Evolutionary conservation across 805 yeast species (phyloP).

Genomic region (Yueomyces sp.): DNA sequence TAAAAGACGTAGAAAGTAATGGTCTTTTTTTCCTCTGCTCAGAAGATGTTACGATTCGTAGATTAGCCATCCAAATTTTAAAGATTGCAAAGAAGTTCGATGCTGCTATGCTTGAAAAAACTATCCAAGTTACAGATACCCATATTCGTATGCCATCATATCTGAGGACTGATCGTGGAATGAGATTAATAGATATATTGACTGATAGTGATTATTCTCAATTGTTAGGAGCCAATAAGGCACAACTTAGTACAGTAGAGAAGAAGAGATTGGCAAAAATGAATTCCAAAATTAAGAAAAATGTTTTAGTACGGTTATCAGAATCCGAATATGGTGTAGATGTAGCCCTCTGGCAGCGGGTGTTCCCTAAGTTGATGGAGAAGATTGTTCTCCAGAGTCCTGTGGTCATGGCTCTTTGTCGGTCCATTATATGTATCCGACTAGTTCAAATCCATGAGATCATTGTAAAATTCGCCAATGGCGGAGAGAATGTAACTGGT

Average conservation of each 20-base stretch:
- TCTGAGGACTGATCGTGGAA: constrained; percentile 68
- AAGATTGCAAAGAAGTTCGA: constrained; percentile 79
- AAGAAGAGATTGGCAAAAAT: constrained; percentile 55
- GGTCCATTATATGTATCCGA: constrained; percentile 81
- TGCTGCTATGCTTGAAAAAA: constrained; percentile 52
- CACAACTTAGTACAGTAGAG: constrained; percentile 59
- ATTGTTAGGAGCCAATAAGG: constrained; percentile 39
- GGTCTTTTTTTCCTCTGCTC: constrained; percentile 87
- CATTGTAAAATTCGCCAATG: constrained; percentile 42
- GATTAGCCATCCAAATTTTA: constrained; percentile 61
- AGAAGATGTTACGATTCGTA: constrained; percentile 65
- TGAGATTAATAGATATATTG: constrained; percentile 62
- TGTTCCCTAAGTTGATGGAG: constrained; percentile 63
- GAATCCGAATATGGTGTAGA: constrained; percentile 92
- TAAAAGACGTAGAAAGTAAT: constrained; percentile 93
- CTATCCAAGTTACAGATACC: constrained; percentile 13
- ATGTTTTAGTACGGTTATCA: constrained; percentile 62
- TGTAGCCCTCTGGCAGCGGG: constrained; percentile 89
- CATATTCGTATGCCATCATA: constrained; percentile 45
- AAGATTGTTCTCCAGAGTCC: constrained; percentile 74
- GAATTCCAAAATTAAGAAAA: constrained; percentile 41
- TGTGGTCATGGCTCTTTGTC: constrained; percentile 82
- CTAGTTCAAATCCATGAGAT: constrained; percentile 74
- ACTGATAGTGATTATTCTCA: constrained; percentile 58
- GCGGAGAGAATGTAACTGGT: constrained; percentile 17